Evolutionary conservation across 2,329 filamentous ascomycete species (phyloP).

Genomic region (Hymenoscyphus albidus): DNA sequence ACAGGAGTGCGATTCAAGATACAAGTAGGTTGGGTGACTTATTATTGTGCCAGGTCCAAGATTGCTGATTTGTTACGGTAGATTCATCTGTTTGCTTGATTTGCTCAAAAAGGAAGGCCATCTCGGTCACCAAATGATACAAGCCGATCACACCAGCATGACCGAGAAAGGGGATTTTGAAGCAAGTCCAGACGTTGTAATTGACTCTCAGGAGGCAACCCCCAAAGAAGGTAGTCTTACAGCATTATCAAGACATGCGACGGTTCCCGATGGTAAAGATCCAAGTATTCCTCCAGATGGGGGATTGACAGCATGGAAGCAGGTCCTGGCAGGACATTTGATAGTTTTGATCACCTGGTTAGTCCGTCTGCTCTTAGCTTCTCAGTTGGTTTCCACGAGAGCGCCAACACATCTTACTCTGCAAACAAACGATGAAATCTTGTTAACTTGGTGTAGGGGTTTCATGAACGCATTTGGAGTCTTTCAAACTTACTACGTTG

Average conservation of each 20-base stretch:
- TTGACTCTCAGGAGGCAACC: neutral
- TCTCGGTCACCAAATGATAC: neutral
- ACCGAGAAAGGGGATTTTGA: neutral
- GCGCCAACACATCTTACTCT: no score
- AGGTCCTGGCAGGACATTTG: neutral
- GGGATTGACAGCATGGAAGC: constrained; percentile 1
- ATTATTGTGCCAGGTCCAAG: neutral
- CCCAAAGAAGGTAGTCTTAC: neutral
- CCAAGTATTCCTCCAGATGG: neutral
- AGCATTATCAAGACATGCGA: neutral
- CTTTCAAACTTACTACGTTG: constrained; percentile 40
- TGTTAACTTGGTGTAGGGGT: neutral
- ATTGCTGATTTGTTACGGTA: neutral
- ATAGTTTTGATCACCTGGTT: neutral
- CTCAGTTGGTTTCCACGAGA: neutral
- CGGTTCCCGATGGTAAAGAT: neutral
- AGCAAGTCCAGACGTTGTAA: neutral
- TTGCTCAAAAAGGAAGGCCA: neutral
- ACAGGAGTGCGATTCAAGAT: neutral
- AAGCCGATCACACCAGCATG: neutral
- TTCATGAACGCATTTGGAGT: constrained; percentile 34
- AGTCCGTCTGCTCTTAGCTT: constrained; percentile 26
- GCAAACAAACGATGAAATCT: neutral
- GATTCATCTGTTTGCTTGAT: neutral
- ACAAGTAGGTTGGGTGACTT: neutral